Evolutionary conservation across 73 alveolate genomes (phyloP), one percentile per base, ranked within the genome.

Genomic region (Blepharisma japonicum): DNA sequence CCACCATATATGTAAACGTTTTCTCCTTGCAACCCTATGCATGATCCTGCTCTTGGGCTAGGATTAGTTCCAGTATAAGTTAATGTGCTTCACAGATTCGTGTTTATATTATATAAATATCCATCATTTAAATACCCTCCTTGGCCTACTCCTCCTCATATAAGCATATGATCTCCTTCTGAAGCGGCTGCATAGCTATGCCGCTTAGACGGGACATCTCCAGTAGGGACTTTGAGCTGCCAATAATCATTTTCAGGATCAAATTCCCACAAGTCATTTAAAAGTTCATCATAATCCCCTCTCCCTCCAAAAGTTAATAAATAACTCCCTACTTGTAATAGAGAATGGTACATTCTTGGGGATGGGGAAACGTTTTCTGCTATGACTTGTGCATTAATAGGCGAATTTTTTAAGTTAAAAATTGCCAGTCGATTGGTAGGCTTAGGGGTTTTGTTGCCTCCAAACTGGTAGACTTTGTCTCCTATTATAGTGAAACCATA

Each of bases 1-100:
- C 74, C 74, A 4, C 74, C 74, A 39, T 61, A 61, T 61, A 61
- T 61, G 74, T 61, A 61, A 61, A 61, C 23, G 2, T 18, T 20
- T 20, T n/a, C 47, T 0, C 14, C 23, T 61, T 14, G 46, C 5
- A 61, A 2, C 11, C 14, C 74, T 20, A 61, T 8, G 23, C 74
- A 61, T 20, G 74, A 2, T 1, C 74, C 74, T 61, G 2, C 0
- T 20, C 47, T 25, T 20, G 74, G 74, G 47, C 46, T 61, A 14
- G 74, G 74, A 25, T 8, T 25, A 14, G 2, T 39, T 14, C n/a
- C 23, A 20, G 49, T 20, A 32, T 32, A 32, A 32, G 42, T 32
- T 61, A 25, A n/a, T 61, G 74, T 1, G 39, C 2, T 61, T 39
- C 74, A 61, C 3, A 9, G 11, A 5, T 25, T 25, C 5, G 74